Conservation (phyloP, 352 stramenopile genomes). For the Phytophthora fragariae region DNA sequence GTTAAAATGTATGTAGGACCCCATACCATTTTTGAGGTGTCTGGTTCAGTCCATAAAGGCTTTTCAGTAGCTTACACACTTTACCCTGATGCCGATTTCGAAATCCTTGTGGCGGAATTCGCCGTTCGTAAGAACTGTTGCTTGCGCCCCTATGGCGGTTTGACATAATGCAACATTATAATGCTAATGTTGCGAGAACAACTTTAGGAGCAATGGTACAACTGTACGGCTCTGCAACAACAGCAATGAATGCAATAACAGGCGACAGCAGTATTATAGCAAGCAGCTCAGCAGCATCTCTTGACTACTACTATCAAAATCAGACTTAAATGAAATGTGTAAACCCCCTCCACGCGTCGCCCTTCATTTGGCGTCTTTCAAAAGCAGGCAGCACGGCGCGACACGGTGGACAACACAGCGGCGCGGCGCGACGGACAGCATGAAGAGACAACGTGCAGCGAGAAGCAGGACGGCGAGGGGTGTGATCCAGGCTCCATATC, state of each 20-base stretch:
- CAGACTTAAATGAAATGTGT: neutral
- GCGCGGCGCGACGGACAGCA: neutral
- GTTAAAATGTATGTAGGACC: neutral
- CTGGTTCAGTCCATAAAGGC: neutral
- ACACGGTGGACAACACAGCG: neutral
- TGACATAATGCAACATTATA: too few species aligned
- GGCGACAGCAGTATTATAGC: too few species aligned
- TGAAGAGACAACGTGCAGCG: too few species aligned
- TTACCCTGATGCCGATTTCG: neutral
- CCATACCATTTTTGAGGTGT: neutral
- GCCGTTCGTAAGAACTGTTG: too few species aligned
- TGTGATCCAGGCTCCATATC: neutral
- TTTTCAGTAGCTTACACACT: neutral
- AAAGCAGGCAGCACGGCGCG: neutral
- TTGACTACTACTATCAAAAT: neutral
- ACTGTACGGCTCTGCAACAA: too few species aligned
- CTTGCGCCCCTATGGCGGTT: too few species aligned
- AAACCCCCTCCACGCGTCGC: neutral
- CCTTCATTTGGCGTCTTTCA: neutral
- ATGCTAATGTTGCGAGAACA: too few species aligned
- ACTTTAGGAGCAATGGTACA: too few species aligned
- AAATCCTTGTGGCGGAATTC: neutral
- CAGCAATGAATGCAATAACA: too few species aligned
- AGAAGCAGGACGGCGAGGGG: too few species aligned
- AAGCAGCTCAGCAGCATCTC: too few species aligned